Percentiles rank a stretch among this genome's conserved stretches.
Conservation (phyloP, 1,284 basidiomycete species). For the Paramarasmius palmivorus region DNA sequence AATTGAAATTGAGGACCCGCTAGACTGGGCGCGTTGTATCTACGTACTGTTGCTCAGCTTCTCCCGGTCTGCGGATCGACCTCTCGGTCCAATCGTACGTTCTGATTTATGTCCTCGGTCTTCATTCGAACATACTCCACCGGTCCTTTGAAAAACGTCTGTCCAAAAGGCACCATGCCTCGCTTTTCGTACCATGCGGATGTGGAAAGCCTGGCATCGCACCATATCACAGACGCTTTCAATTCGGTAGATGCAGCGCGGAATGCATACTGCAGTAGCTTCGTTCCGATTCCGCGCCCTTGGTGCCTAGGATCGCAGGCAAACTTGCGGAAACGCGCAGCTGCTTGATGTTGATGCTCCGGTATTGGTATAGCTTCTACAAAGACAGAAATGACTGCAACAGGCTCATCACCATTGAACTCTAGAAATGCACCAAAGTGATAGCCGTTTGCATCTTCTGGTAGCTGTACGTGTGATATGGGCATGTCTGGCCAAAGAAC, state of each 20-base stretch:
- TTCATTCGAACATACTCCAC: slow-evolving; percentile 59
- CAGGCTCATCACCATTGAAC: slow-evolving; percentile 24
- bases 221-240: slow-evolving; percentile 48
- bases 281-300: slow-evolving; percentile 52
- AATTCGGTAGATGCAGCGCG: slow-evolving; percentile 37
- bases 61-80: no score
- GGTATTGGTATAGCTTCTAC: slow-evolving; percentile 40
- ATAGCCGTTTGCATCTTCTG: slow-evolving; percentile 48
- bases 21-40: no score
- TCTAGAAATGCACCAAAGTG: slow-evolving; percentile 57
- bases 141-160: slow-evolving; percentile 50
- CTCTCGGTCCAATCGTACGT: no score
- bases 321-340: slow-evolving; percentile 62
- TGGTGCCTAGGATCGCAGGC: slow-evolving; percentile 50
- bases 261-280: slow-evolving; percentile 42
- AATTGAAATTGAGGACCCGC: no score
- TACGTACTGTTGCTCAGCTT: no score
- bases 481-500: slow-evolving; percentile 59
- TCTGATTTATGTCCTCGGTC: slow-evolving; percentile 16
- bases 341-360: slow-evolving; percentile 20
- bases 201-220: slow-evolving; percentile 51
- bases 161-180: slow-evolving; percentile 48
- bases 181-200: slow-evolving; percentile 53
- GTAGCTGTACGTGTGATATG: slow-evolving; percentile 47
- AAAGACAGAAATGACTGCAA: slow-evolving; percentile 60